These are phyloP conservation scores for Paradendryphiella salina DNA, from an alignment of 2,329 filamentous ascomycete genomes.

Conservation along the genomic window DNA sequence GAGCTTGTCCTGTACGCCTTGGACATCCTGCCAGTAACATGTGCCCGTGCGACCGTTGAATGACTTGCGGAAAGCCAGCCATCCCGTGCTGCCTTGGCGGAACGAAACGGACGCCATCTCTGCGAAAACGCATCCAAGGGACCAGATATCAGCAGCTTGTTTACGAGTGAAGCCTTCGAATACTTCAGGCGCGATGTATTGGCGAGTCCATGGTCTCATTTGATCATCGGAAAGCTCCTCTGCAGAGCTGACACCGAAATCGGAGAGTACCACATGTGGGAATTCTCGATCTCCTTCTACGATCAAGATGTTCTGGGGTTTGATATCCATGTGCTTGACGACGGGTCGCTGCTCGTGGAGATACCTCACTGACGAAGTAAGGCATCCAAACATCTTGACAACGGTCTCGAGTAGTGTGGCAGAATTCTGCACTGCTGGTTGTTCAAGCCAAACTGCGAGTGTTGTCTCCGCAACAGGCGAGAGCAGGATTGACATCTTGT, in stretches of 20 bases:
- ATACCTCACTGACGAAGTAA: slow-evolving; percentile 42
- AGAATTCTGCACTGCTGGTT: slow-evolving; percentile 23
- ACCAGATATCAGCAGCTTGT: slow-evolving; percentile 77
- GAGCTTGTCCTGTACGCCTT: slow-evolving; percentile 34
- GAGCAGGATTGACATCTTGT: slow-evolving; percentile 45
- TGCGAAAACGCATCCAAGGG: slow-evolving; percentile 90
- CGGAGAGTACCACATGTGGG: slow-evolving; percentile 44
- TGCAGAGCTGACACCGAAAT: slow-evolving; percentile 44
- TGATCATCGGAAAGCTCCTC: slow-evolving; percentile 26
- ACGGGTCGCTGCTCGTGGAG: slow-evolving; percentile 45
- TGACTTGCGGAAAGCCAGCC: slow-evolving; percentile 33
- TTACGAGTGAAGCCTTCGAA: slow-evolving; percentile 33
- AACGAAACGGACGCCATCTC: slow-evolving; percentile 72
- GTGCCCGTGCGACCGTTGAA: slow-evolving; percentile 39
- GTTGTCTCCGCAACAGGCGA: slow-evolving; percentile 46
- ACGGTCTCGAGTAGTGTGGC: slow-evolving; percentile 30
- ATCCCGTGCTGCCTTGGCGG: slow-evolving; percentile 27
- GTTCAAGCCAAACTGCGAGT: slow-evolving; percentile 41
- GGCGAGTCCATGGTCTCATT: slow-evolving; percentile 36
- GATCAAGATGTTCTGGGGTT: slow-evolving; percentile 47
- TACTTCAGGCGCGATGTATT: slow-evolving; percentile 45
- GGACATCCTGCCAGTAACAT: slow-evolving; percentile 44
- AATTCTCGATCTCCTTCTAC: slow-evolving; percentile 34
- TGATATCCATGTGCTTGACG: slow-evolving; percentile 46
- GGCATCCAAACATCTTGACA: slow-evolving; percentile 44